phyloP scores from a whole-genome alignment of 805 yeast genomes.

The Candida maltosa region DNA sequence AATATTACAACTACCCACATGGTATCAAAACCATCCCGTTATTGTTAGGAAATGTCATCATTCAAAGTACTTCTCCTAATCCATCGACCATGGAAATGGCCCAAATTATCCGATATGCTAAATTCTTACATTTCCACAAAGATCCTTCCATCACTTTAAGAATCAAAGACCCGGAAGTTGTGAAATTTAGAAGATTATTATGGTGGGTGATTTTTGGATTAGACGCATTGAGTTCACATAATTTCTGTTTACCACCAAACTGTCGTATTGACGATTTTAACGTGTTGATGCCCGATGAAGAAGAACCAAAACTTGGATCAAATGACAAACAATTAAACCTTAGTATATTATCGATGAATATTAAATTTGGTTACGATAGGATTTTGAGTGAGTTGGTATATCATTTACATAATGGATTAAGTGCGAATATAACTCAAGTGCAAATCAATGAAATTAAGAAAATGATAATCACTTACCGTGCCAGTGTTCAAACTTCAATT shows the following conservation, averaged over 20 bases:
- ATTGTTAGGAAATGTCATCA: slow-evolving; percentile 46
- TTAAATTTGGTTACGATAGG: slow-evolving; percentile 49
- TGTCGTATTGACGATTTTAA: slow-evolving; percentile 53
- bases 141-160: slow-evolving; percentile 57
- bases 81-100: slow-evolving; percentile 57
- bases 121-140: slow-evolving; percentile 52
- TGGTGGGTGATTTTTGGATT: slow-evolving; percentile 68
- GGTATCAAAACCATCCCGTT: slow-evolving; percentile 41
- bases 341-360: slow-evolving; percentile 48
- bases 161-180: slow-evolving; percentile 43
- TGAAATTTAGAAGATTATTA: slow-evolving; percentile 52
- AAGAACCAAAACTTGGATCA: slow-evolving; percentile 31
- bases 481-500: slow-evolving; percentile 49
- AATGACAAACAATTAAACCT: slow-evolving; percentile 37
- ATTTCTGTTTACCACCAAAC: slow-evolving; percentile 53
- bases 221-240: slow-evolving; percentile 55
- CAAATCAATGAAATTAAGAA: slow-evolving; percentile 44
- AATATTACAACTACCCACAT: slow-evolving; percentile 49
- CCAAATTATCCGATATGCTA: slow-evolving; percentile 53
- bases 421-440: slow-evolving; percentile 37
- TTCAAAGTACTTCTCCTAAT: slow-evolving; percentile 52
- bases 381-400: slow-evolving; percentile 53
- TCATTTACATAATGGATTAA: slow-evolving; percentile 46
- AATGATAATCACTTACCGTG: slow-evolving; percentile 49
- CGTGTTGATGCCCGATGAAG: slow-evolving; percentile 52